Conservation (phyloP, 176 grass and related monocot genomes). For the Microstegium vimineum region DNA sequence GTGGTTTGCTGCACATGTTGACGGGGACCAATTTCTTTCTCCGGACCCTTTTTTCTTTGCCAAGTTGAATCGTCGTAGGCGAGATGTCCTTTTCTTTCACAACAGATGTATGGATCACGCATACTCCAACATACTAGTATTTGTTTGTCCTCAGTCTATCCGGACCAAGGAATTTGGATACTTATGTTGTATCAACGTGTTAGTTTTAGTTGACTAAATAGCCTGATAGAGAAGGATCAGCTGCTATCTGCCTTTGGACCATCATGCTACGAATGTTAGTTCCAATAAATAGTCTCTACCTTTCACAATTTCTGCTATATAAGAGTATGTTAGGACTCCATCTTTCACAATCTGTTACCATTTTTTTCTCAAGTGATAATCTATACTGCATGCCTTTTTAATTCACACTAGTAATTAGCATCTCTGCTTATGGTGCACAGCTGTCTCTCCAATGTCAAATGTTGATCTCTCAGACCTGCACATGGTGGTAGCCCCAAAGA, state of each 20-base stretch:
- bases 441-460: not conserved
- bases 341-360: not conserved
- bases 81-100: not conserved
- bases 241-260: not conserved
- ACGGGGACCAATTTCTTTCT: not conserved
- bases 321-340: not conserved
- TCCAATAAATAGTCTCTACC: not conserved
- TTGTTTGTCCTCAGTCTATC: not conserved
- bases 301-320: not conserved
- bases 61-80: not conserved
- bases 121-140: not conserved
- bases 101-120: constrained; percentile 5
- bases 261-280: not conserved
- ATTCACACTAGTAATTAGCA: not conserved
- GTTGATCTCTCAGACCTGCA: constrained; percentile 23
- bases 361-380: not conserved
- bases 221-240: not conserved
- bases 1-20: constrained; percentile 26
- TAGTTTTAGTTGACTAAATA: not conserved
- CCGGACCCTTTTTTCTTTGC: not conserved
- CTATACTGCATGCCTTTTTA: constrained; percentile 1
- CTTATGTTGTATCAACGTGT: not conserved
- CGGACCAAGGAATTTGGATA: not conserved
- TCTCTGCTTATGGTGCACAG: not conserved
- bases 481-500: constrained; percentile 9